Conservation (phyloP, 2,329 filamentous ascomycete species). For the Dryadomyces sulphureus region DNA sequence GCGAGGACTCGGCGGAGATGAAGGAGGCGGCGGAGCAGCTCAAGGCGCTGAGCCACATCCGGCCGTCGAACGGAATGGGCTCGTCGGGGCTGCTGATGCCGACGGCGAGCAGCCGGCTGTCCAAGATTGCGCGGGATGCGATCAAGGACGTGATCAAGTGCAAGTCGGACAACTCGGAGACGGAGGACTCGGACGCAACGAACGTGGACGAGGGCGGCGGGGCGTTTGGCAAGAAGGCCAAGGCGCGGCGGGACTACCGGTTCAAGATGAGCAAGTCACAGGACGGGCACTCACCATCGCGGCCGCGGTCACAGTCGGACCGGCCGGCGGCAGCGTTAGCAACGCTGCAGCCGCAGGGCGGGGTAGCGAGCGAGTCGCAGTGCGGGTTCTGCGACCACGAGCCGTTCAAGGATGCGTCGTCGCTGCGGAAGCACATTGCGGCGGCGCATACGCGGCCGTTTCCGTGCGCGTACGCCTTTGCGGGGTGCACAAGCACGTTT, state of each 20-base stretch:
- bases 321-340: conserved; percentile 2
- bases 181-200: conserved; percentile 5
- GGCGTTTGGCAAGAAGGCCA: conserved; percentile 1
- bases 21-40: conserved; percentile 53
- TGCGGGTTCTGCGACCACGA: conserved; percentile 48
- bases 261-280: conserved; percentile 7
- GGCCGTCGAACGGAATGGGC: conserved; percentile 31
- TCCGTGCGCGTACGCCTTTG: conserved; percentile 71
- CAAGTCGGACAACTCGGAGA: conserved; percentile 1
- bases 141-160: conserved; percentile 10
- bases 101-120: conserved; percentile 17
- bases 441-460: conserved; percentile 61
- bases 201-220: not conserved
- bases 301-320: conserved; percentile 4
- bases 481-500: conserved; percentile 72
- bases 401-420: conserved; percentile 53
- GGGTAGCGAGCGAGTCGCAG: conserved; percentile 43
- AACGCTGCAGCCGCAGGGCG: conserved; percentile 15
- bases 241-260: conserved; percentile 5
- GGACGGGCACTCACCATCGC: conserved; percentile 2
- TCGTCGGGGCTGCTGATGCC: conserved; percentile 1
- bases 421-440: conserved; percentile 50
- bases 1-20: conserved; percentile 54
- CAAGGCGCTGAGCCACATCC: conserved; percentile 49
- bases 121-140: conserved; percentile 8